These are phyloP conservation scores for Trichoderma atrobrunneum DNA, from an alignment of 2,329 filamentous ascomycete species.

Conservation along the genomic window DNA sequence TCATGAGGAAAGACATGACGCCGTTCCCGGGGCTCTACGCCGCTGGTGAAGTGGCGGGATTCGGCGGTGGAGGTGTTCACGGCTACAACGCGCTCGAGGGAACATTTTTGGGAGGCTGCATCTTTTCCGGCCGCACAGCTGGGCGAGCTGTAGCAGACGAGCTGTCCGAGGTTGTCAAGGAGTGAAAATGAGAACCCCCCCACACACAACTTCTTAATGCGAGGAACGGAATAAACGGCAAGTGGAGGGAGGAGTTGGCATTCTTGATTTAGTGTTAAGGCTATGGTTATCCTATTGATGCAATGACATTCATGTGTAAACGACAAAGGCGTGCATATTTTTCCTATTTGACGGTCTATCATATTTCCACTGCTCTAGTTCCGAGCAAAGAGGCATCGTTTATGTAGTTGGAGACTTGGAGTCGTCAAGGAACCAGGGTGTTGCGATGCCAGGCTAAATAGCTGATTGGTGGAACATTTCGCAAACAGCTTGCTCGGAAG, in stretches of 20 bases:
- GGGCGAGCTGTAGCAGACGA: slow-evolving; percentile 55
- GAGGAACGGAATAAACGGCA: neutral
- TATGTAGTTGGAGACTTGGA: neutral
- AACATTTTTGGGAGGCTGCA: slow-evolving; percentile 61
- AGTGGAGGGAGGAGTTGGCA: slow-evolving; percentile 9
- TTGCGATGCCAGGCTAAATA: neutral
- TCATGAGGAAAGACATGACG: slow-evolving; percentile 48
- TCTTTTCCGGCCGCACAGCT: slow-evolving; percentile 59
- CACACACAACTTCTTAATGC: neutral
- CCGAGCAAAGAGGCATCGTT: neutral
- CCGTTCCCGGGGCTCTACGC: slow-evolving; percentile 56
- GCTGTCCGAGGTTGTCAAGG: slow-evolving; percentile 21
- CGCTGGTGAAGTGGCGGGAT: slow-evolving; percentile 59
- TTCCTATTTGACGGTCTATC: neutral
- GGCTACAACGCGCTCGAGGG: slow-evolving; percentile 62
- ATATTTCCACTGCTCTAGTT: neutral
- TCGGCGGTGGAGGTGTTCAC: slow-evolving; percentile 61
- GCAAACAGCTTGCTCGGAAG: neutral
- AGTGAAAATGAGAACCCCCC: neutral
- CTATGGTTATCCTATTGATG: slow-evolving; percentile 1
- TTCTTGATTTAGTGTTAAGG: slow-evolving; percentile 8
- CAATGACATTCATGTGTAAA: slow-evolving; percentile 1
- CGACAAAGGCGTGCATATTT: neutral
- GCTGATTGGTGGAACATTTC: slow-evolving; percentile 19
- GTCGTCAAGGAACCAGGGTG: neutral